phyloP scores from a whole-genome alignment of 768 basidiomycete species.

The Termitomyces sp. region DNA sequence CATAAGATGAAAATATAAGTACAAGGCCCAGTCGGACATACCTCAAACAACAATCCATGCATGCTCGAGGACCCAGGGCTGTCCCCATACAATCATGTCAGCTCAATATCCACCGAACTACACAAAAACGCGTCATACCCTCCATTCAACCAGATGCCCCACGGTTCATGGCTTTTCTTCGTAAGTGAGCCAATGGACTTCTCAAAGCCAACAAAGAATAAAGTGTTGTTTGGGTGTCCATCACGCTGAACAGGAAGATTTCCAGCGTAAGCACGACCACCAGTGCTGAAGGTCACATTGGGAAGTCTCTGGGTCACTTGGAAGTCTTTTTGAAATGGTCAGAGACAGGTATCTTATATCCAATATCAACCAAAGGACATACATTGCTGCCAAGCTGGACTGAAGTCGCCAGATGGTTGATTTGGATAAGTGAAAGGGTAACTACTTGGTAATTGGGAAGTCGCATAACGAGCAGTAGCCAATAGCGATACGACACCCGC shows the following conservation, averaged over 20 bases:
- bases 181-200: constrained; percentile 53
- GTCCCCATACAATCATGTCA: neutral
- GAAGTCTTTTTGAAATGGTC: constrained; percentile 44
- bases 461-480: constrained; percentile 21
- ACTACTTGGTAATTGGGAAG: constrained; percentile 36
- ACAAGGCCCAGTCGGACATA: constrained; percentile 24
- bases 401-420: constrained; percentile 45
- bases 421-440: constrained; percentile 50
- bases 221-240: constrained; percentile 61
- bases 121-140: constrained; percentile 40
- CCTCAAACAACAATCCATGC: constrained; percentile 63
- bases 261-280: constrained; percentile 58
- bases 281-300: constrained; percentile 54
- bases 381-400: constrained; percentile 65
- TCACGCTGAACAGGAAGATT: constrained; percentile 60
- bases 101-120: neutral
- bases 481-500: constrained; percentile 24
- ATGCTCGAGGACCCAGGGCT: constrained; percentile 74
- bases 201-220: constrained; percentile 69
- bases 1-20: neutral
- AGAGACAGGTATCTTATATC: neutral
- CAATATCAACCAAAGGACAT: constrained; percentile 20
- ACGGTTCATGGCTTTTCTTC: constrained; percentile 45
- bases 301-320: constrained; percentile 55
- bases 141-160: constrained; percentile 77